These are phyloP conservation scores for Lachancea lanzarotensis DNA, from an alignment of 805 yeast species.

Conservation along the genomic window DNA sequence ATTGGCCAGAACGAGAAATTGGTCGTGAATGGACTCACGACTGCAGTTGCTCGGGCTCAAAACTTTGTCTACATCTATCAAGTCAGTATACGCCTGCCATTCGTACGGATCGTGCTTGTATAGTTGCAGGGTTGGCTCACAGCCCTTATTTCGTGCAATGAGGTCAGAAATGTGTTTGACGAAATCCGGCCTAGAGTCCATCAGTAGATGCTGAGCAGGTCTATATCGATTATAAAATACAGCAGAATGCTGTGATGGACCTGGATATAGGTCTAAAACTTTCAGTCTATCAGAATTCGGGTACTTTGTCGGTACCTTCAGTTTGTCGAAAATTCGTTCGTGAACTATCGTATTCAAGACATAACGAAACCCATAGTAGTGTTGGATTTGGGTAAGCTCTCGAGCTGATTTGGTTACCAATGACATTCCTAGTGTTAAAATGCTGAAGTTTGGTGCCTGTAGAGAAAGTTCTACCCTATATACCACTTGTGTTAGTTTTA, in stretches of 20 bases:
- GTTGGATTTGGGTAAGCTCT: constrained; percentile 15
- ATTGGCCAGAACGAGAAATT: constrained; percentile 53
- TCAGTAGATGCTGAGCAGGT: constrained; percentile 58
- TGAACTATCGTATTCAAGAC: constrained; percentile 19
- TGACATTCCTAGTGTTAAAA: not conserved
- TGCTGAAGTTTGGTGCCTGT: too few species aligned
- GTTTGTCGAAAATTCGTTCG: constrained; percentile 39
- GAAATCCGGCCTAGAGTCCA: constrained; percentile 45
- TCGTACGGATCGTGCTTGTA: constrained; percentile 49
- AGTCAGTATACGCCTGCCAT: constrained; percentile 54
- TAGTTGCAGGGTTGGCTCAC: constrained; percentile 28
- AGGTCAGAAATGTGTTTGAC: constrained; percentile 11
- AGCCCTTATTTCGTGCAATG: constrained; percentile 1
- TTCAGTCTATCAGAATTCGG: constrained; percentile 36
- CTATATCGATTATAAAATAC: constrained; percentile 52
- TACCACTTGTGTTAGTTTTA: too few species aligned
- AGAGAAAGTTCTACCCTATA: too few species aligned
- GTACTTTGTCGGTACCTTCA: constrained; percentile 36
- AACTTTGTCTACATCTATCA: constrained; percentile 42
- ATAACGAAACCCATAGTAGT: constrained; percentile 21
- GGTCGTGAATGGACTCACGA: constrained; percentile 42
- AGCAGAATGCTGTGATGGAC: constrained; percentile 54
- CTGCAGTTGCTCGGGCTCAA: constrained; percentile 35
- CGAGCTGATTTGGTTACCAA: constrained; percentile 1
- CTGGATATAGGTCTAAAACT: constrained; percentile 56